phyloP scores from a whole-genome alignment of 306 rosid species.

The Cucurbita maxima region DNA sequence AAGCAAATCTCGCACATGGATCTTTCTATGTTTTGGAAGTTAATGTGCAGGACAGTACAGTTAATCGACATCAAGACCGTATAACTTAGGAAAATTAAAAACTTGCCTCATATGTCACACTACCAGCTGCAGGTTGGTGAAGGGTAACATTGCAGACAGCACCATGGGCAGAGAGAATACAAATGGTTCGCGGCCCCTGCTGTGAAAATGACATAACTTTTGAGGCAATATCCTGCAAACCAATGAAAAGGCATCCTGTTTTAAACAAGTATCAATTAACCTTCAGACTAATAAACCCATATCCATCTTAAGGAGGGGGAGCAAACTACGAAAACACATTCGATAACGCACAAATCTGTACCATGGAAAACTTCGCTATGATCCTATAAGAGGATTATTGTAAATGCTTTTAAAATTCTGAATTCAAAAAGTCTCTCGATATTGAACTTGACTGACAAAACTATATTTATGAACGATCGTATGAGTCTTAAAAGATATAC shows the following conservation, averaged over 20 bases:
- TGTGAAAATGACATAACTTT: constrained; percentile 63
- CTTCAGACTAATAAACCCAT: background rate
- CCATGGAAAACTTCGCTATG: background rate
- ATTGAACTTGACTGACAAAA: background rate
- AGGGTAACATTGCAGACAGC: constrained; percentile 58
- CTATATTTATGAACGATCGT: background rate
- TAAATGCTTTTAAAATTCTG: background rate
- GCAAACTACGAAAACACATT: background rate
- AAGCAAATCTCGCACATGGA: background rate
- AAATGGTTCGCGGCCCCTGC: constrained; percentile 72
- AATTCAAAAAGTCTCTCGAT: background rate
- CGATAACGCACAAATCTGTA: background rate
- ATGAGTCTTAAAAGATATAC: background rate
- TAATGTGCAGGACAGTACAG: background rate
- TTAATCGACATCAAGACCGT: background rate
- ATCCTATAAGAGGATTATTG: background rate
- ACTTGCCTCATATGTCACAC: constrained; percentile 53
- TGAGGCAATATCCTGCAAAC: constrained; percentile 66
- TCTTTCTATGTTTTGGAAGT: background rate
- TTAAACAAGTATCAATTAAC: background rate
- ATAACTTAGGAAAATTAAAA: background rate
- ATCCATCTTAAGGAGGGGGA: background rate
- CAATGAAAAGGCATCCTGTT: background rate
- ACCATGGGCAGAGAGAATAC: constrained; percentile 81
- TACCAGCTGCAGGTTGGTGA: constrained; percentile 51